Conservation (phyloP, 106 monocot species). For the Agapanthus africanus region DNA sequence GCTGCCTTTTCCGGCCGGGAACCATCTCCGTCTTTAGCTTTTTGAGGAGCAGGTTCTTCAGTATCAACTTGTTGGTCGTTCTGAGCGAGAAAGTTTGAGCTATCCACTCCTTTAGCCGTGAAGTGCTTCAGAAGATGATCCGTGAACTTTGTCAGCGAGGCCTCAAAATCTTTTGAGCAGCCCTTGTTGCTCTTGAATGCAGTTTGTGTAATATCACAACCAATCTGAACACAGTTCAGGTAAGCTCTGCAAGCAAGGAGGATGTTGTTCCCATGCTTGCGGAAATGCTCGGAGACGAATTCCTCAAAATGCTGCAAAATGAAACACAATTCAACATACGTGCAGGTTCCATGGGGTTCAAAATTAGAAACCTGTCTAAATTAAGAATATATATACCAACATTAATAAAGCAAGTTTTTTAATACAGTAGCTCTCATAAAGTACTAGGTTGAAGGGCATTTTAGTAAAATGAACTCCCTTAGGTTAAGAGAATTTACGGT, state of each 20-base stretch:
- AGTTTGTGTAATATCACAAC: conserved; percentile 8
- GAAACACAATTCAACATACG: too few species aligned
- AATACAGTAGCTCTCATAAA: too few species aligned
- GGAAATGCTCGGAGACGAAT: conserved; percentile 42
- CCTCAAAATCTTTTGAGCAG: conserved; percentile 4
- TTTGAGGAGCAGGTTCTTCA: background rate
- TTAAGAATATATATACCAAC: too few species aligned
- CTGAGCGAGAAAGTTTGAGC: conserved; percentile 18
- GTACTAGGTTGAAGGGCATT: too few species aligned
- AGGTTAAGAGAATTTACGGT: too few species aligned
- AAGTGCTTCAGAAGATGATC: conserved; percentile 39
- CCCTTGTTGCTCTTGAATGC: background rate
- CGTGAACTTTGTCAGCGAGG: conserved; percentile 6
- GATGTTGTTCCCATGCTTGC: conserved; percentile 24
- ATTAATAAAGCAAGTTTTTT: too few species aligned
- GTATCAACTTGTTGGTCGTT: conserved; percentile 7
- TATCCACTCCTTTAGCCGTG: conserved; percentile 34
- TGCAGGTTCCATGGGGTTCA: too few species aligned
- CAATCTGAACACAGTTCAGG: conserved; percentile 23
- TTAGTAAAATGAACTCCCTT: too few species aligned
- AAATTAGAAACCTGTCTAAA: too few species aligned
- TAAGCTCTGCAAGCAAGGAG: conserved; percentile 32
- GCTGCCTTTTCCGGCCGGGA: background rate
- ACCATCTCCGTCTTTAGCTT: background rate
- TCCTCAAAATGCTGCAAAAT: conserved; percentile 43